Conservation (phyloP, 2,329 filamentous ascomycete species). For the Madurella mycetomatis region DNA sequence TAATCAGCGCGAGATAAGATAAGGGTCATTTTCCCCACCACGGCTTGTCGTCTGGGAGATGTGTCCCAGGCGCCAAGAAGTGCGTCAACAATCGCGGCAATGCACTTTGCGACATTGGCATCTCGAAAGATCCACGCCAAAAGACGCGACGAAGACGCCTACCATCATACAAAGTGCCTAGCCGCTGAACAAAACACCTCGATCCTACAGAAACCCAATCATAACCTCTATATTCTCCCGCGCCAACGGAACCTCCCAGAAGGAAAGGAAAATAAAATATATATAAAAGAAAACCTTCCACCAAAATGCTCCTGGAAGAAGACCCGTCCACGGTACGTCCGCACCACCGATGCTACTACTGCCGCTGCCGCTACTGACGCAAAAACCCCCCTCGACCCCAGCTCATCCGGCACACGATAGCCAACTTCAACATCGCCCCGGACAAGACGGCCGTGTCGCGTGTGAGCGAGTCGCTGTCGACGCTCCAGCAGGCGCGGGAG, state of each 20-base stretch:
- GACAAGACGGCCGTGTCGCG: slow-evolving; percentile 82
- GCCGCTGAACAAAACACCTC: not conserved
- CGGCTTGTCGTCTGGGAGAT: slow-evolving; percentile 24
- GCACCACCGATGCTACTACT: not conserved
- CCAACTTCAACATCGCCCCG: slow-evolving; percentile 90
- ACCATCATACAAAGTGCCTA: too few species aligned
- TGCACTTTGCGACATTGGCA: not conserved
- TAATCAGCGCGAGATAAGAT: slow-evolving; percentile 28
- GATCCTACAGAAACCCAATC: not conserved
- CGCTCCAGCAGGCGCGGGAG: slow-evolving; percentile 78
- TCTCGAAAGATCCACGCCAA: not conserved
- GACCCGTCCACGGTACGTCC: slow-evolving; percentile 73
- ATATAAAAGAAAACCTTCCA: not conserved
- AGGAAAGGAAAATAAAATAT: slow-evolving; percentile 2
- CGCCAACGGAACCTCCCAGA: not conserved
- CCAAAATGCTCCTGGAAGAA: slow-evolving; percentile 88
- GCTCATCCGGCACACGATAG: slow-evolving; percentile 87
- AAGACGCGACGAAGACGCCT: not conserved
- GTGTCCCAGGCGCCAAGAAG: slow-evolving; percentile 7
- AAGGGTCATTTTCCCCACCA: slow-evolving; percentile 13
- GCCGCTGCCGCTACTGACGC: not conserved
- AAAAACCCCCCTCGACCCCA: slow-evolving; percentile 33
- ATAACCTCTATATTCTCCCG: not conserved
- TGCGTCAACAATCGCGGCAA: slow-evolving; percentile 9
- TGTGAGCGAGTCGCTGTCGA: slow-evolving; percentile 76